A percentile compares a stretch with the other conserved stretches of the same genome.
phyloP scores from a whole-genome alignment of 345 rosid species.

The Murraya koenigii region DNA sequence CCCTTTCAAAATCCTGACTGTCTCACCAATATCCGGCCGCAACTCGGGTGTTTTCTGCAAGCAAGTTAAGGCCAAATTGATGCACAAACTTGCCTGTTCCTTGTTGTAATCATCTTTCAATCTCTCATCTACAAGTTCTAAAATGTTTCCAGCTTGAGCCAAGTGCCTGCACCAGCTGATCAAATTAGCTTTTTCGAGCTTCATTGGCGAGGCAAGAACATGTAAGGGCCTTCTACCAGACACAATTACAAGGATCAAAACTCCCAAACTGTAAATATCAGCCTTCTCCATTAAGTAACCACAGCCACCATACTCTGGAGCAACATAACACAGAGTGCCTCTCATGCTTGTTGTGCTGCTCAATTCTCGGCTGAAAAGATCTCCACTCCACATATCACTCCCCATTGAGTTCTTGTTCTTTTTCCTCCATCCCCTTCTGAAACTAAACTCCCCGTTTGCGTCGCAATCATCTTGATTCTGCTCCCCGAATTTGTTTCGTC shows the following conservation, averaged over 20 bases:
- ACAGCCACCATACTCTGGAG: slow-evolving; percentile 88
- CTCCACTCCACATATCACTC: slow-evolving; percentile 97
- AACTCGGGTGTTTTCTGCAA: slow-evolving; percentile 87
- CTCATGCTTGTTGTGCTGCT: slow-evolving; percentile 99
- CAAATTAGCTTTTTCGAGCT: slow-evolving; percentile 92
- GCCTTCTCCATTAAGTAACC: slow-evolving; percentile 95
- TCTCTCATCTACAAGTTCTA: slow-evolving; percentile 88
- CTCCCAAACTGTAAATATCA: slow-evolving; percentile 94
- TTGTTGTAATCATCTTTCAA: slow-evolving; percentile 64
- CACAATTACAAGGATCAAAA: slow-evolving; percentile 80
- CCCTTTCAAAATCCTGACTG: slow-evolving; percentile 78
- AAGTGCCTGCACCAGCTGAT: slow-evolving; percentile 95
- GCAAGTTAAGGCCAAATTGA: slow-evolving; percentile 81
- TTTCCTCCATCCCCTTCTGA: slow-evolving; percentile 78
- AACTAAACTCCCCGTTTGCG: slow-evolving; percentile 84
- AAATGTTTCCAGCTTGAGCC: slow-evolving; percentile 75
- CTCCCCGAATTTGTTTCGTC: slow-evolving; percentile 41
- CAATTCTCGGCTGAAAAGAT: slow-evolving; percentile 84
- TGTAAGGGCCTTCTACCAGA: slow-evolving; percentile 95
- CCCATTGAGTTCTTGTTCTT: slow-evolving; percentile 49
- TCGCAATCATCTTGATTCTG: slow-evolving; percentile 34
- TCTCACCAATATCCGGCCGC: slow-evolving; percentile 78
- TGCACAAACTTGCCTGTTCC: slow-evolving; percentile 83
- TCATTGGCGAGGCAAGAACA: slow-evolving; percentile 92
- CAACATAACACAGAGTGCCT: slow-evolving; percentile 94